These are phyloP conservation scores for Cryphonectria naterciae DNA, from an alignment of 2,329 filamentous ascomycete genomes.

Conservation along the genomic window DNA sequence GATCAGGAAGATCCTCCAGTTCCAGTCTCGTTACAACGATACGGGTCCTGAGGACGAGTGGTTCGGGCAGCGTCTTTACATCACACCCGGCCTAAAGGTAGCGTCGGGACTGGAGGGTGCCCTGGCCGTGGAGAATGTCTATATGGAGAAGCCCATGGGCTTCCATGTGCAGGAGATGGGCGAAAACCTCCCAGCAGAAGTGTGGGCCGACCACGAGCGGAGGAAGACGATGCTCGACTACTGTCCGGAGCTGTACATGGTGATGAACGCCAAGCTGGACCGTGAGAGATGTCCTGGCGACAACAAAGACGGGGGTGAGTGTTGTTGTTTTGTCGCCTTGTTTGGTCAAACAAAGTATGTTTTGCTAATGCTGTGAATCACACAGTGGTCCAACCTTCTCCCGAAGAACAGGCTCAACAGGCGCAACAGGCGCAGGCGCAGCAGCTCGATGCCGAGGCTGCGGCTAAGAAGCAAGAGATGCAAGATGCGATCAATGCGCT, in stretches of 20 bases:
- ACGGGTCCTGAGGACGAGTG: slow-evolving; percentile 60
- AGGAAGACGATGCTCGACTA: slow-evolving; percentile 59
- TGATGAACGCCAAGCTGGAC: slow-evolving; percentile 46
- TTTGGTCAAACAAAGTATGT: too few relatives aligned
- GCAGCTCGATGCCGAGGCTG: slow-evolving; percentile 9
- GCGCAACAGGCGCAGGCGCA: slow-evolving; percentile 11
- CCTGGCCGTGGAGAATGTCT: slow-evolving; percentile 36
- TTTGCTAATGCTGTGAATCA: slow-evolving; percentile 6
- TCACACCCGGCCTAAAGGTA: slow-evolving; percentile 51
- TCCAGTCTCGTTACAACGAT: slow-evolving; percentile 48
- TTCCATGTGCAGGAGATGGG: slow-evolving; percentile 60
- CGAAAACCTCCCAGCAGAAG: slow-evolving; percentile 45
- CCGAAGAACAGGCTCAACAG: slow-evolving; percentile 10
- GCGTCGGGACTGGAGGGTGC: slow-evolving; percentile 40
- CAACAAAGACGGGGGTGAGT: slow-evolving; percentile 24
- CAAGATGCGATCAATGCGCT: slow-evolving; percentile 17
- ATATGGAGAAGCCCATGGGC: slow-evolving; percentile 51
- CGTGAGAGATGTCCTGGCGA: slow-evolving; percentile 29
- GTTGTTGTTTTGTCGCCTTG: background rate
- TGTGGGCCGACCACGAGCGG: slow-evolving; percentile 54
- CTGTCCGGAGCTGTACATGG: slow-evolving; percentile 64
- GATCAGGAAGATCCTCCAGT: slow-evolving; percentile 55
- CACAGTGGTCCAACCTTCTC: slow-evolving; percentile 26
- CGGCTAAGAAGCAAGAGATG: slow-evolving; percentile 20
- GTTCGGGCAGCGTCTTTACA: slow-evolving; percentile 56